phyloP scores from a whole-genome alignment of 2,329 filamentous ascomycete species.

The Paraphaeosphaeria sporulosa region DNA sequence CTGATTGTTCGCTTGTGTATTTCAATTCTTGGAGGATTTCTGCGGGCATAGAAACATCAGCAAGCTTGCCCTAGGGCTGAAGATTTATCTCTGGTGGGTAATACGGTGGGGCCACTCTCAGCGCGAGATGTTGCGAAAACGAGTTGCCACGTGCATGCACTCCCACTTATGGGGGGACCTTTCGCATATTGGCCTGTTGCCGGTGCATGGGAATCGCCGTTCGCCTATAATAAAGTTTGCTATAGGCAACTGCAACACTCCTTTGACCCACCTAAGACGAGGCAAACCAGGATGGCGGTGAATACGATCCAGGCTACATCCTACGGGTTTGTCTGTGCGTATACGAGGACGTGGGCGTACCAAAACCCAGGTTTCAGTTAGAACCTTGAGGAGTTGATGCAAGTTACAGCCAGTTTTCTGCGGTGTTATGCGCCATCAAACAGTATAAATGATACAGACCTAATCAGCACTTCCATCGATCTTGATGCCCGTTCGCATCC shows the following conservation, averaged over 20 bases:
- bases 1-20: neutral
- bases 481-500: neutral
- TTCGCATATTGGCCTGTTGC: neutral
- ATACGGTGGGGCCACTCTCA: slow-evolving; percentile 4
- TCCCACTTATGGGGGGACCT: neutral
- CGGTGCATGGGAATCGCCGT: neutral
- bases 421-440: neutral
- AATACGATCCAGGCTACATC: slow-evolving; percentile 10
- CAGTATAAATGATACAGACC: neutral
- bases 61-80: slow-evolving; percentile 2
- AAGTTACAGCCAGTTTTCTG: neutral
- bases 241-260: neutral
- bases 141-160: slow-evolving; percentile 6
- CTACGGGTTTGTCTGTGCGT: slow-evolving; percentile 8
- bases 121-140: neutral
- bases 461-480: neutral
- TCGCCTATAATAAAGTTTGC: neutral
- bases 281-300: slow-evolving; percentile 13
- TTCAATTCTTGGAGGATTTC: slow-evolving; percentile 4
- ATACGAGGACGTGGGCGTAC: slow-evolving; percentile 4
- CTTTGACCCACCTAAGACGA: neutral
- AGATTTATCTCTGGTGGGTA: neutral
- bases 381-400: neutral
- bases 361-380: slow-evolving; percentile 6
- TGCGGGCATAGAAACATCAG: neutral